Percentiles rank a stretch among this genome's conserved stretches.
Evolutionary conservation across 805 yeast species (phyloP).

Genomic region (Ogataea angusta): DNA sequence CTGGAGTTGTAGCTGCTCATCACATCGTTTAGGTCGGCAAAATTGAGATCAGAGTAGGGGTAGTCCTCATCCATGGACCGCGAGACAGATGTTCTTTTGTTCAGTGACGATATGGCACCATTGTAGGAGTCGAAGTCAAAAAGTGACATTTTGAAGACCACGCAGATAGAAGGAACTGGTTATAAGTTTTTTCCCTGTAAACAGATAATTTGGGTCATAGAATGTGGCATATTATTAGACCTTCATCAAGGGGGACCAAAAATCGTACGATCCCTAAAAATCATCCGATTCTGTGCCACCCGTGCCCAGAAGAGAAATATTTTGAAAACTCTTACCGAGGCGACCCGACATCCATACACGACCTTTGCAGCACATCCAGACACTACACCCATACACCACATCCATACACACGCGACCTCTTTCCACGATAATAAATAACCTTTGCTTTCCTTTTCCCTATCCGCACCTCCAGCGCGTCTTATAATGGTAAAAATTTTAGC

Average conservation of each 20-base stretch:
- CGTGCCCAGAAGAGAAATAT: not conserved
- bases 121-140: slow-evolving; percentile 33
- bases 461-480: too few species aligned
- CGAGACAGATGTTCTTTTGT: slow-evolving; percentile 1
- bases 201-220: not conserved
- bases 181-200: not conserved
- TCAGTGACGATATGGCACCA: slow-evolving; percentile 27
- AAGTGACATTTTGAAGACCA: slow-evolving; percentile 20
- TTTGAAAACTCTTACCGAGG: too few species aligned
- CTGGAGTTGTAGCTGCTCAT: slow-evolving; percentile 30
- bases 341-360: not conserved
- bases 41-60: slow-evolving; percentile 28
- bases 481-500: too few species aligned
- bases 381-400: too few species aligned
- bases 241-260: not conserved
- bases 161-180: not conserved
- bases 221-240: not conserved
- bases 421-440: too few species aligned
- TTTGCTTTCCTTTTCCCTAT: too few species aligned
- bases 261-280: slow-evolving; percentile 1
- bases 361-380: too few species aligned
- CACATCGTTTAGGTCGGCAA: slow-evolving; percentile 32
- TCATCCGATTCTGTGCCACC: not conserved
- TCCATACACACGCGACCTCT: too few species aligned
- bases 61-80: slow-evolving; percentile 11